These are phyloP conservation scores for Monosporascus cannonballus DNA, from an alignment of 2,329 filamentous ascomycete genomes.

Conservation along the genomic window DNA sequence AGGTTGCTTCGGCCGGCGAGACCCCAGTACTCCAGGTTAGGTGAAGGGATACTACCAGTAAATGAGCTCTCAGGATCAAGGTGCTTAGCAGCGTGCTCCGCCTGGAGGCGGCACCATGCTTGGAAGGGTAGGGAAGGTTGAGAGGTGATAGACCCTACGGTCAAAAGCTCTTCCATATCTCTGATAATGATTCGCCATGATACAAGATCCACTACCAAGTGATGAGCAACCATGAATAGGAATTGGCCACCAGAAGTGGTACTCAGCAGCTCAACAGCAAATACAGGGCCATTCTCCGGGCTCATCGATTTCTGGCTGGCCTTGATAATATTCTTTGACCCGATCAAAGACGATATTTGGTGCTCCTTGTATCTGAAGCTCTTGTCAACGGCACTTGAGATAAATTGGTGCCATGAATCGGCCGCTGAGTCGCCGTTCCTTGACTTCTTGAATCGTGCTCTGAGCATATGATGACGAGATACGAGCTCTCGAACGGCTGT, in stretches of 20 bases:
- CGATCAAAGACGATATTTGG: neutral
- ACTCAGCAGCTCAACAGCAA: constrained; percentile 2
- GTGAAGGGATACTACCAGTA: too few species aligned
- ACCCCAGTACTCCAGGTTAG: too few species aligned
- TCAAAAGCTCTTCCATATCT: too few species aligned
- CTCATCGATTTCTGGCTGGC: neutral
- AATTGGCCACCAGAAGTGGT: neutral
- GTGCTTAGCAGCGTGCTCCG: too few species aligned
- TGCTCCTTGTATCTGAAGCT: neutral
- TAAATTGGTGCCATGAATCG: constrained; percentile 1
- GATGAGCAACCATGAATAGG: constrained; percentile 4
- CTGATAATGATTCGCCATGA: constrained; percentile 6
- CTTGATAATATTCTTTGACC: neutral
- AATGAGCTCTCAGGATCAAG: too few species aligned
- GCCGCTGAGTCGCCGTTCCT: neutral
- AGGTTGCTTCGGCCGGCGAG: too few species aligned
- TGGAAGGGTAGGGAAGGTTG: too few species aligned
- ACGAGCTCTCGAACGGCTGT: neutral
- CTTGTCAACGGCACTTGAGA: neutral
- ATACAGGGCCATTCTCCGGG: constrained; percentile 3
- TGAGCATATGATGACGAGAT: neutral
- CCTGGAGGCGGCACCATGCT: too few species aligned
- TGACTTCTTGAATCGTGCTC: neutral
- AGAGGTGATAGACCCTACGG: too few species aligned
- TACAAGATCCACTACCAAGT: constrained; percentile 6